Evolutionary conservation across 306 rosid species (phyloP).

Genomic region (Quercus robur): DNA sequence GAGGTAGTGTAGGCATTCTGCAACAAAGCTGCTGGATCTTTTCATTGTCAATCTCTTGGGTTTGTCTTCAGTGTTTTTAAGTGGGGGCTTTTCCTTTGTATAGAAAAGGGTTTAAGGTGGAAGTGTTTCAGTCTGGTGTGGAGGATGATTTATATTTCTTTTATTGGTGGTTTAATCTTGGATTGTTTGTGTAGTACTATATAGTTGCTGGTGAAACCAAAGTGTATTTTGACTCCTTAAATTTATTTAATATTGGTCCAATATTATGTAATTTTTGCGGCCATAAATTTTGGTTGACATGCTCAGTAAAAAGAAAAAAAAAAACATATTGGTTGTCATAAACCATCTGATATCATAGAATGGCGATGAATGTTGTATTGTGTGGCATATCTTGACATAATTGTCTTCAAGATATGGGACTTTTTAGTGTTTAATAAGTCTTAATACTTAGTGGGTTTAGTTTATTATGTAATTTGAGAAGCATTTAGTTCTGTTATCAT

Average conservation of each 20-base stretch:
- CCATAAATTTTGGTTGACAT: background rate
- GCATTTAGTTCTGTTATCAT: too few relatives aligned
- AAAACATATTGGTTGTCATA: background rate
- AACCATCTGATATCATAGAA: background rate
- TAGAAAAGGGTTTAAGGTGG: conserved; percentile 28
- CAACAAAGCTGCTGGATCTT: conserved; percentile 6
- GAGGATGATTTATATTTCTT: conserved; percentile 14
- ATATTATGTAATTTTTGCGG: background rate
- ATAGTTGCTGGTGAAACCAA: conserved; percentile 14
- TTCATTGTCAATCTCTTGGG: conserved; percentile 28
- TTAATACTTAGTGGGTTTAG: too few relatives aligned
- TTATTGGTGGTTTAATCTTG: conserved; percentile 19
- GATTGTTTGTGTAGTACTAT: conserved; percentile 20
- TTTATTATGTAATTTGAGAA: too few relatives aligned
- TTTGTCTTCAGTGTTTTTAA: conserved; percentile 38
- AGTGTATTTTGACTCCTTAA: conserved; percentile 14
- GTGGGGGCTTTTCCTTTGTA: conserved; percentile 43
- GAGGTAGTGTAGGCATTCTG: conserved; percentile 32
- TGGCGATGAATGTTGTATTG: too few relatives aligned
- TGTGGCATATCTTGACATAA: too few relatives aligned
- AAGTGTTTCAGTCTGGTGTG: conserved; percentile 20
- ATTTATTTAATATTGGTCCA: conserved; percentile 3
- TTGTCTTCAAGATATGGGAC: too few relatives aligned
- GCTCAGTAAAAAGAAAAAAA: too few relatives aligned
- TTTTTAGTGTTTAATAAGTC: too few relatives aligned